Conservation (phyloP, 495 filamentous ascomycete species). For the Xylaria acuta region DNA sequence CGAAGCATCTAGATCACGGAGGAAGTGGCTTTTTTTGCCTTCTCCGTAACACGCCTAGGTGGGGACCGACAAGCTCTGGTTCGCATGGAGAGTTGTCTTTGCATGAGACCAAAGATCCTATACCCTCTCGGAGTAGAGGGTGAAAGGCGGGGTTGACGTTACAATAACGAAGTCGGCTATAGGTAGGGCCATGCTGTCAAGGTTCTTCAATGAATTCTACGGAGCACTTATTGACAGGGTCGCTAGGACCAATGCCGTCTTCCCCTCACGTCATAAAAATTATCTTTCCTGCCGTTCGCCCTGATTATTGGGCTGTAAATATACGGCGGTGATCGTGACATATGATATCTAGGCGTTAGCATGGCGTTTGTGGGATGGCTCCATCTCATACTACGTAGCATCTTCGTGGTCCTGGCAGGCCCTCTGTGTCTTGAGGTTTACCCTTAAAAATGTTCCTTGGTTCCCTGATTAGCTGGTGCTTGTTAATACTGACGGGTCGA, state of each 20-base stretch:
- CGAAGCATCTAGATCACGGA: neutral
- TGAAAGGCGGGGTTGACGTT: conserved; percentile 21
- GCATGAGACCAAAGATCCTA: conserved; percentile 18
- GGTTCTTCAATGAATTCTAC: neutral
- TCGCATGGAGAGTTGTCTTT: conserved; percentile 8
- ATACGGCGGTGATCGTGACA: conserved; percentile 14
- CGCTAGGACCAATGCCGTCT: neutral
- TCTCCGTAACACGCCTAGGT: neutral
- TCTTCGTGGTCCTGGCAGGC: neutral
- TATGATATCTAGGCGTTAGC: neutral
- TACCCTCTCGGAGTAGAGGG: neutral
- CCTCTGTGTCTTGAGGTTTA: neutral
- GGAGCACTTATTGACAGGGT: neutral
- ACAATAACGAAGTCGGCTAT: conserved; percentile 7
- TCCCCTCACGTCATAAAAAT: neutral
- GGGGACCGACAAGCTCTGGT: neutral
- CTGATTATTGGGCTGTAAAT: neutral
- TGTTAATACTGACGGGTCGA: neutral
- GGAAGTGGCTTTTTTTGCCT: neutral
- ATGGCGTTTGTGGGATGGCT: conserved; percentile 11
- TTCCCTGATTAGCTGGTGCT: neutral
- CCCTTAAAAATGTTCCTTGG: neutral
- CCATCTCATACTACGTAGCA: conserved; percentile 4
- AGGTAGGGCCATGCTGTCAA: conserved; percentile 11
- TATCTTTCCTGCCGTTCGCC: neutral